phyloP scores from a whole-genome alignment of 352 stramenopile species.

The Blastocystis sp. region DNA sequence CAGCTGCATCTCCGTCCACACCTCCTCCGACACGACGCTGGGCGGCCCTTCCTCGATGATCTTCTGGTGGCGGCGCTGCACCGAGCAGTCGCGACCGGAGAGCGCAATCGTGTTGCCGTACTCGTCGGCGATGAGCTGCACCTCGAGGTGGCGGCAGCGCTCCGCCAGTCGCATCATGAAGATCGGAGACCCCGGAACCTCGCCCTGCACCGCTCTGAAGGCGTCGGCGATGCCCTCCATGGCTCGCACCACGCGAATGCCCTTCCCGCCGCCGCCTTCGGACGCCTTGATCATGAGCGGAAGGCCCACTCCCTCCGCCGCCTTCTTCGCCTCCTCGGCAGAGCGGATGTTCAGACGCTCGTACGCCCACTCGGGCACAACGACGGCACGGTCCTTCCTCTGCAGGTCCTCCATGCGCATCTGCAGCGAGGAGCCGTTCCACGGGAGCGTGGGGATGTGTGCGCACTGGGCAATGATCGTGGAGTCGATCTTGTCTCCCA shows the following conservation, averaged over 20 bases:
- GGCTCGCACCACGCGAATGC: slow-evolving; percentile 80
- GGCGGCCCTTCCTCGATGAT: slow-evolving; percentile 98
- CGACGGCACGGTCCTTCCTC: slow-evolving; percentile 64
- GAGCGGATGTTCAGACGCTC: slow-evolving; percentile 75
- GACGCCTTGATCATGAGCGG: slow-evolving; percentile 99
- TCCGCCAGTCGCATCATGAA: slow-evolving; percentile 98
- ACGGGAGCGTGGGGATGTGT: slow-evolving; percentile 95
- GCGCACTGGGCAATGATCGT: slow-evolving; percentile 99
- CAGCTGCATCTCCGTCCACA: slow-evolving; percentile 96
- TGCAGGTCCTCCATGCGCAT: slow-evolving; percentile 77
- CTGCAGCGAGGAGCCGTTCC: slow-evolving; percentile 92
- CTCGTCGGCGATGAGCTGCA: slow-evolving; percentile 95
- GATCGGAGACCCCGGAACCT: slow-evolving; percentile 96
- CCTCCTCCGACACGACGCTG: slow-evolving; percentile 85
- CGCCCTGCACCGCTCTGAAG: slow-evolving; percentile 92
- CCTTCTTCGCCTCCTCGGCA: slow-evolving; percentile 84
- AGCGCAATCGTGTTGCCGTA: slow-evolving; percentile 97
- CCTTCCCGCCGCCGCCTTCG: slow-evolving; percentile 96
- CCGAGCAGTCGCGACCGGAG: slow-evolving; percentile 96
- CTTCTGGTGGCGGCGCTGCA: slow-evolving; percentile 98
- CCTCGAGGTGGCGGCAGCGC: slow-evolving; percentile 95
- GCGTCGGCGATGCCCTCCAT: slow-evolving; percentile 85
- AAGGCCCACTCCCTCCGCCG: slow-evolving; percentile 91
- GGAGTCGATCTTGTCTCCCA: slow-evolving; percentile 95
- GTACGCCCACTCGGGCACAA: slow-evolving; percentile 88